Evolutionary conservation across 2,329 filamentous ascomycete species (phyloP), one percentile per base, ranked within the genome.

Genomic region (Trichoderma lentiforme): DNA sequence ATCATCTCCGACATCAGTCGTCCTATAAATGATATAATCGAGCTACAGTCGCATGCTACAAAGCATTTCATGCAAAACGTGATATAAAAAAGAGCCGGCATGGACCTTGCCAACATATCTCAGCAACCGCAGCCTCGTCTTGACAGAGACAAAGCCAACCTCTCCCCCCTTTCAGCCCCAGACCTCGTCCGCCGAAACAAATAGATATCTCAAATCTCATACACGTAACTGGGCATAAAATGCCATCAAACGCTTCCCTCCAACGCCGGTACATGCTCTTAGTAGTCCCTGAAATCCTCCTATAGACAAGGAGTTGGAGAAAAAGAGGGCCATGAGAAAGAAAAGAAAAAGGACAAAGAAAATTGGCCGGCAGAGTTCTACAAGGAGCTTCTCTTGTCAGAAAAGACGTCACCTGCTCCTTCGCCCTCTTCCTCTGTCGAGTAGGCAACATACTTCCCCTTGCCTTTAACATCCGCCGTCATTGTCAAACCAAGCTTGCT

Each of bases 361-460:
- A 60, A 61, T 36, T 18, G 36, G 28, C n/a, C n/a, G 21, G 6
- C 6, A 4, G 53, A 47, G 6, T 3, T 30, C 34, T 65, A 87
- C 71, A 85, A 77, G 24, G 86, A 87, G 74, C 83, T 85, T 56
- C 83, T 83, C 73, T 78, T 82, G 72, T 77, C 74, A 24, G 43
- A 78, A 74, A 32, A 77, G 72, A 57, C 77, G 18, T 78, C 78
- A 34, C 78, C 78, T 18, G 73, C 77, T 30, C 80, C 79, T 36
- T 80, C 79, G 14, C 73, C 80, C 51, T 80, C 81, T 21, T 81
- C 81, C 18, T 82, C 81, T 14, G 79, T 80, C 51, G 80, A 81
- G 36, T 79, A 80, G 12, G 78, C 79, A 12, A 84, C 77, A 66
- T 83, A 83, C 75, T 87, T 88, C 1, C 84, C 86, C 75, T 88